phyloP scores from a whole-genome alignment of 1,139 yeast genomes.

The Pichia sp. region DNA sequence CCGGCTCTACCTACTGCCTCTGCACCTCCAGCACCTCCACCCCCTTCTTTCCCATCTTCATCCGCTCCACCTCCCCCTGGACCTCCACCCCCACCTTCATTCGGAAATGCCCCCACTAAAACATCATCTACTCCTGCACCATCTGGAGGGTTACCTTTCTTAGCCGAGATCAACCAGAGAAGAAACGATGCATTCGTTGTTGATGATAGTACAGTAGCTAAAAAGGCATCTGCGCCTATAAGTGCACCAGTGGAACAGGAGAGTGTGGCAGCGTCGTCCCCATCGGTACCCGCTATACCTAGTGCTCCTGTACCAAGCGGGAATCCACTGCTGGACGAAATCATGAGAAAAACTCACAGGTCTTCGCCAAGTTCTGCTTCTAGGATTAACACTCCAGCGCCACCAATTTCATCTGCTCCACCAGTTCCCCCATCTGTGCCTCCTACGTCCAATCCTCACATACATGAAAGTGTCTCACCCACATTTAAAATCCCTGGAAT shows the following conservation, averaged over 20 bases:
- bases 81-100: slow-evolving; percentile 22
- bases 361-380: neutral
- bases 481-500: slow-evolving; percentile 17
- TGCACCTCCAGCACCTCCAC: slow-evolving; percentile 25
- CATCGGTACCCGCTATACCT: slow-evolving; percentile 1
- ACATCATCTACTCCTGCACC: slow-evolving; percentile 19
- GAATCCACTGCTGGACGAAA: slow-evolving; percentile 20
- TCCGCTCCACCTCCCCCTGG: slow-evolving; percentile 11
- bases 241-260: slow-evolving; percentile 20
- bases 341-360: slow-evolving; percentile 16
- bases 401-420: slow-evolving; percentile 18
- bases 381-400: slow-evolving; percentile 3
- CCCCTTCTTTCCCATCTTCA: slow-evolving; percentile 8
- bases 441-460: slow-evolving; percentile 2
- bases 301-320: slow-evolving; percentile 12
- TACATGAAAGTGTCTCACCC: slow-evolving; percentile 3
- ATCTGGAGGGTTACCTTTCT: slow-evolving; percentile 41
- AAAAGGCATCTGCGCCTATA: slow-evolving; percentile 6
- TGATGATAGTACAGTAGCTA: slow-evolving; percentile 20
- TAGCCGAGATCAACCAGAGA: slow-evolving; percentile 54
- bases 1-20: slow-evolving; percentile 2
- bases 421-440: slow-evolving; percentile 19
- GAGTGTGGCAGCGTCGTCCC: slow-evolving; percentile 16
- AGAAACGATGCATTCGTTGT: slow-evolving; percentile 50
- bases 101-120: slow-evolving; percentile 6